Base-by-base conservation (phyloP, 2,329 filamentous ascomycete genomes). In the Microsporum canis region DNA sequence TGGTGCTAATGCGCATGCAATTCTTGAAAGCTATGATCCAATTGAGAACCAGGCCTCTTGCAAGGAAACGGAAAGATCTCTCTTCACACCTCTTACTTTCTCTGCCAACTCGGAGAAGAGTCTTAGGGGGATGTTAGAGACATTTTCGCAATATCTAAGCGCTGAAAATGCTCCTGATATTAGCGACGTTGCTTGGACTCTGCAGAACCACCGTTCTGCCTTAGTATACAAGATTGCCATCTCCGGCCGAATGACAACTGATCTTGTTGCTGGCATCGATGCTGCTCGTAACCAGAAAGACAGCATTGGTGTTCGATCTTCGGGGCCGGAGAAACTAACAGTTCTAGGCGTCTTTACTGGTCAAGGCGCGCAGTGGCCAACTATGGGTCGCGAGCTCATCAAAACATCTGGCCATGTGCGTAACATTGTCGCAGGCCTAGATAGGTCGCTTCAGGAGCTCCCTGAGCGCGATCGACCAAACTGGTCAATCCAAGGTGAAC, bases 1-100 rank as follows among this genome's bases (percentile, higher is more conserved):
- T 29, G 68, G 69, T 12, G 65, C 64, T 62, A 73, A 69, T 61
- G 69, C 60, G 55, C 68, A 64, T 66, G 66, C 47, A 55, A 66
- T 65, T 67, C 59, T 68, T 47, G 71, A 68, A 31, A 61, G 63
- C 43, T 47, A 47, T 47, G 43, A 47, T 10, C 43, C 23, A 6
- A 4, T 12, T 27, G 43, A 27, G 23, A 6, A 4, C 6, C 23
- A 47, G 3, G 63, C 58, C n/a, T 3, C 6, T 29, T 29, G 43
- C 29, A 14, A 17, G 5, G 17, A 56, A 14, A 38, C 17, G 8
- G 17, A 56, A 14, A 38, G 5, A 8, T 6, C 43, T 17, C 23
- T 47, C 8, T 47, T 47, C 43, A 47, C 43, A n/a, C 43, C 43
- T 10, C 51, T 56, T 3, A 33, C 17, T 8, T 56, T 34, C 51